Base-by-base conservation (phyloP, 768 basidiomycete species). In the Leccinum incarnatum region DNA sequence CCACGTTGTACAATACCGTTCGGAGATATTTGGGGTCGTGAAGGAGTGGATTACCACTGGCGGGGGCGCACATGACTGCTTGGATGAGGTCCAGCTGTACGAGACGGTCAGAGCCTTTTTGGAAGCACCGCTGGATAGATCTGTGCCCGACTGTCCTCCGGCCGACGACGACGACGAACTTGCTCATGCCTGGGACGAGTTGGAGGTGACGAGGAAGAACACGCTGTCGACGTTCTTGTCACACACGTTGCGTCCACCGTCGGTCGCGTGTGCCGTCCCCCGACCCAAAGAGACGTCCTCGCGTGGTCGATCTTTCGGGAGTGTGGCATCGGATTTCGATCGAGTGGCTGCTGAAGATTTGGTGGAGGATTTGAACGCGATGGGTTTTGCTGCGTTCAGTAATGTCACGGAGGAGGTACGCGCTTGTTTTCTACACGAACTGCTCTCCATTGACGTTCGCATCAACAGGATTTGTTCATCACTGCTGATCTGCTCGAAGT, bases 401-500 rank as follows among this genome's bases (percentile, higher is more conserved):
- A 92, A 89, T 65, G 83, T 93, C 36, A 85, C 83, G 23, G 85
- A 89, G 68, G 91, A 93, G 78, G 90, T 90, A 67, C 14, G 59
- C 75, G 54, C 30, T 37, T 47, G 49, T 48, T 2, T 15, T 59
- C 25, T 29, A 42, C 27, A 42, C 56, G 57, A 49, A 40, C 29
- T 47, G 48, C 36, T 11, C 56, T n/a, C 23, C 37, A 12, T 53
- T 67, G 58, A 60, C 54, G 29, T 8, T 54, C 53, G 32, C 7
- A 50, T 53, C 34, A 34, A 47, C 23, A 93, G 89, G 91, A 93
- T 72, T 76, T 94, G 37, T 88, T 91, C 65, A 77, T 86, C 46
- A 85, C 88, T 7, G 83, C 86, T 5, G 92, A 94, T 69, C 73
- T 93, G 17, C 78, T 94, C 10, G 92, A 94, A 71, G 83, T 91